Base-by-base conservation (phyloP, 2,329 filamentous ascomycete species). In the Intubia oerlemansii region DNA sequence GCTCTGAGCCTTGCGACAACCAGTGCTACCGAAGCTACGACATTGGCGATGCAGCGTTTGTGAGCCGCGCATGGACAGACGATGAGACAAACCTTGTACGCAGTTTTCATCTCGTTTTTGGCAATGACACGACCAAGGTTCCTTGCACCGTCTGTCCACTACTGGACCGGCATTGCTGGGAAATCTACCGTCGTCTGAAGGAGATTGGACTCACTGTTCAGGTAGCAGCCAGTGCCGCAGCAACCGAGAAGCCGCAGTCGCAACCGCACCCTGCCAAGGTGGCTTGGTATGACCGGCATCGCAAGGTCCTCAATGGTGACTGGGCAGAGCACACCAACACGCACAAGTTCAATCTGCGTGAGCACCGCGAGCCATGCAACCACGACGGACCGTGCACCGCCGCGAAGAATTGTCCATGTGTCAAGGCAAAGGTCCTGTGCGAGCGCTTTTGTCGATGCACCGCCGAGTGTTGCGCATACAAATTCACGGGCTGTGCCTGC, bases 371-470 rank as follows among this genome's bases (percentile, higher is more conserved):
- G 32, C 69, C 74, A 4, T 84, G 77, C 41, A 59, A 59, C 29
- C 77, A 84, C 40, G 62, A 69, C 17, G 75, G 75, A 0, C 59
- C 68, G 3, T 84, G 77, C 45, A 61, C 61, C 11, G 49, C 48
- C 4, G 50, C 51, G 4, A 59, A 58, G 10, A 40, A 51, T 12
- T 85, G 78, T 39, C 51, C 58, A 2, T 85, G 78, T 41, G 68
- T 65, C 11, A 47, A 56, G 27, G 54, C 61, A 8, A 57, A 58
- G 11, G 51, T 80, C 13, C 57, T 74, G 12, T 85, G 78, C 42
- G 77, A 84, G 38, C 75, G 74, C 38, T 70, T 67, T 35, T 85
- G 78, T 36, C 56, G 57, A 8, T 77, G 70, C 39, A 61, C 64
- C 0, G 56, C 58, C 4, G 59, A 66, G 8, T 56, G 43, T 11